A percentile compares a stretch with the other conserved stretches of the same genome.
Conservation (phyloP, 2,329 filamentous ascomycete genomes). For the Aaosphaeria arxii region DNA sequence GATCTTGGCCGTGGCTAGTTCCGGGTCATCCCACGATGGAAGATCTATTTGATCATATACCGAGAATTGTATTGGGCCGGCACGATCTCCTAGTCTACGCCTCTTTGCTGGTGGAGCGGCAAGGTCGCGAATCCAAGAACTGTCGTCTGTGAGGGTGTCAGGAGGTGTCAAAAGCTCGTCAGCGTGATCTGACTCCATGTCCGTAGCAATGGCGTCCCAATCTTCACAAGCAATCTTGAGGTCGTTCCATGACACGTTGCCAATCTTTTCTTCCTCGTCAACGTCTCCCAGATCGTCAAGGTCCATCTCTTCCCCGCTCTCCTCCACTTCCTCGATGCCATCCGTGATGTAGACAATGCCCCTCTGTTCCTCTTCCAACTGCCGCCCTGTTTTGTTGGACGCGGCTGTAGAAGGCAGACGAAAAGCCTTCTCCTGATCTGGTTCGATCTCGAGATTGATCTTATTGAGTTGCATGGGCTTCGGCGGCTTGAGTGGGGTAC, state of each 20-base stretch:
- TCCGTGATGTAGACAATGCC: slow-evolving; percentile 49
- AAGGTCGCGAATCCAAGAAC: slow-evolving; percentile 25
- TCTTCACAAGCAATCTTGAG: slow-evolving; percentile 83
- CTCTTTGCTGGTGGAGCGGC: slow-evolving; percentile 57
- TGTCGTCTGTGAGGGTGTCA: slow-evolving; percentile 18
- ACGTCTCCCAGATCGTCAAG: slow-evolving; percentile 51
- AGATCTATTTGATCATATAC: slow-evolving; percentile 35
- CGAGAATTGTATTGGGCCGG: slow-evolving; percentile 25
- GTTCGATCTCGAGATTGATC: slow-evolving; percentile 78
- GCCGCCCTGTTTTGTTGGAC: slow-evolving; percentile 46
- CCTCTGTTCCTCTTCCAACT: slow-evolving; percentile 52
- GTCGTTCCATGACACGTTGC: slow-evolving; percentile 74
- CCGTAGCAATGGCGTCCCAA: slow-evolving; percentile 65
- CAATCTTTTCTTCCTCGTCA: slow-evolving; percentile 63
- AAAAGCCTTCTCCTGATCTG: slow-evolving; percentile 84
- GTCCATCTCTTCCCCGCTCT: slow-evolving; percentile 41
- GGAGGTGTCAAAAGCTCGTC: slow-evolving; percentile 21
- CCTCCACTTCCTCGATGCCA: slow-evolving; percentile 45
- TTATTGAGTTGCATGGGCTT: slow-evolving; percentile 85
- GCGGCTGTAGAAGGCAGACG: slow-evolving; percentile 60
- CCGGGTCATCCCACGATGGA: slow-evolving; percentile 77
- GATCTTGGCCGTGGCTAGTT: slow-evolving; percentile 67
- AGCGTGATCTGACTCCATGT: slow-evolving; percentile 29
- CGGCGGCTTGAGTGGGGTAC: slow-evolving; percentile 74
- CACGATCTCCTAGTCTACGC: slow-evolving; percentile 51